Base-by-base conservation (phyloP, 1,284 basidiomycete genomes). In the Somion occarium region DNA sequence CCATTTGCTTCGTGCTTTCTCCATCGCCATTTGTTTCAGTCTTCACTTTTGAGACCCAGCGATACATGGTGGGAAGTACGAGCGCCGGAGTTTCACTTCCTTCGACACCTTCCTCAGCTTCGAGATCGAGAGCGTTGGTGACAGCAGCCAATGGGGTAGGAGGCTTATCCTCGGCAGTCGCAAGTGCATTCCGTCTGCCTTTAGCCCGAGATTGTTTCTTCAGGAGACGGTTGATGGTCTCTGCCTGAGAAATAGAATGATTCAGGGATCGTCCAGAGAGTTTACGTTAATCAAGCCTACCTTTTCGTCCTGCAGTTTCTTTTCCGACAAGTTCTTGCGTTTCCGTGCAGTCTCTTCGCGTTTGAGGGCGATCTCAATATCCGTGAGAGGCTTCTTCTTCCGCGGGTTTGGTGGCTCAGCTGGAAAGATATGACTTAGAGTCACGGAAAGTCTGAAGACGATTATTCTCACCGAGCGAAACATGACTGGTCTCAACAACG, bases 251-350 rank as follows among this genome's bases (percentile, higher is more conserved):
- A 53, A 19, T 41, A 46, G 37, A 13, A 5, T 19, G 30, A n/a
- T 24, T 20, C 25, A 37, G 9, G 38, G 38, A 25, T 48, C 13
- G 44, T 13, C 42, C 38, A 41, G 11, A 34, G 22, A 34, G 7
- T 34, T 34, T 7, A 7, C 15, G 15, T 7, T 47, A 13, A 24
- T 39, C n/a, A 48, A 11, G 64, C 70, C 38, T 53, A 85, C 91
- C 80, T 95, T 95, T 66, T 96, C 93, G 61, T 96, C 93, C 64
- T 95, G 91, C 19, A 93, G 74, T 66, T 90, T 91, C 75, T 94
- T 93, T 68, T 94, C 93, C 18, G 82, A 85, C 54, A 94, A 74
- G 59, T 94, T 89, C 61, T 85, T 89, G 43, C 93, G 76, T 64
- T 93, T 89, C 26, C 92, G 75, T 0, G 92, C 91, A 0, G 85